Percentiles rank a stretch among this genome's conserved stretches.
Evolutionary conservation across 116 monocot species (phyloP).

Genomic region (Zostera marina): DNA sequence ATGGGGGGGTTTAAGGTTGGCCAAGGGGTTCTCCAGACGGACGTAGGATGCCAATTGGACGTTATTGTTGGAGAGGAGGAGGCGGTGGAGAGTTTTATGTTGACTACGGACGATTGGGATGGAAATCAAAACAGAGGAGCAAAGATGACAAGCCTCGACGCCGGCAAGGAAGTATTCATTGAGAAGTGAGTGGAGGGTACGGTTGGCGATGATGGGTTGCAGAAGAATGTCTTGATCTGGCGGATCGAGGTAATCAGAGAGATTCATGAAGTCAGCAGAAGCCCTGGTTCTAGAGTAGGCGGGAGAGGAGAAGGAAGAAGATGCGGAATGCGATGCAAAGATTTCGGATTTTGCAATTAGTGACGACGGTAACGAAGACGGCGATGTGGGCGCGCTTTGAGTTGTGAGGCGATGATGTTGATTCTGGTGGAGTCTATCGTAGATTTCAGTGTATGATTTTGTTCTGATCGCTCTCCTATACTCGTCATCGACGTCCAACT

Average conservation of each 20-base stretch:
- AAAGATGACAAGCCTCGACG: constrained; percentile 16
- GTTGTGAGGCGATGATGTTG: background rate
- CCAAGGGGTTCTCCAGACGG: constrained; percentile 53
- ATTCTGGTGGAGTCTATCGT: constrained; percentile 9
- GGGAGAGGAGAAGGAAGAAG: constrained; percentile 8
- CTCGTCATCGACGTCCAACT: constrained; percentile 39
- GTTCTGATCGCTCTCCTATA: constrained; percentile 40
- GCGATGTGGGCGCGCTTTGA: background rate
- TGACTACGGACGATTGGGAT: constrained; percentile 11
- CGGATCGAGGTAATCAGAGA: constrained; percentile 31
- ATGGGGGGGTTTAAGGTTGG: constrained; percentile 10
- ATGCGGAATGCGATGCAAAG: too few species aligned
- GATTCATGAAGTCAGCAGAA: constrained; percentile 5
- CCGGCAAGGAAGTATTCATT: constrained; percentile 23
- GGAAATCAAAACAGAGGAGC: constrained; percentile 18
- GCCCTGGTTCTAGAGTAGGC: constrained; percentile 1
- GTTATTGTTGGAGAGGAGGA: background rate
- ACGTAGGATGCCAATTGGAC: constrained; percentile 18
- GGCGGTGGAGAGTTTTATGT: background rate
- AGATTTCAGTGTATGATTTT: constrained; percentile 52
- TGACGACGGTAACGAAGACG: background rate
- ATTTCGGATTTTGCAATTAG: too few species aligned
- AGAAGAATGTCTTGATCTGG: constrained; percentile 14
- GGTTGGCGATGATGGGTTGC: background rate
- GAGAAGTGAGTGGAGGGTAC: constrained; percentile 10